phyloP scores from a whole-genome alignment of 495 filamentous ascomycete genomes.

The Clohesyomyces aquaticus region DNA sequence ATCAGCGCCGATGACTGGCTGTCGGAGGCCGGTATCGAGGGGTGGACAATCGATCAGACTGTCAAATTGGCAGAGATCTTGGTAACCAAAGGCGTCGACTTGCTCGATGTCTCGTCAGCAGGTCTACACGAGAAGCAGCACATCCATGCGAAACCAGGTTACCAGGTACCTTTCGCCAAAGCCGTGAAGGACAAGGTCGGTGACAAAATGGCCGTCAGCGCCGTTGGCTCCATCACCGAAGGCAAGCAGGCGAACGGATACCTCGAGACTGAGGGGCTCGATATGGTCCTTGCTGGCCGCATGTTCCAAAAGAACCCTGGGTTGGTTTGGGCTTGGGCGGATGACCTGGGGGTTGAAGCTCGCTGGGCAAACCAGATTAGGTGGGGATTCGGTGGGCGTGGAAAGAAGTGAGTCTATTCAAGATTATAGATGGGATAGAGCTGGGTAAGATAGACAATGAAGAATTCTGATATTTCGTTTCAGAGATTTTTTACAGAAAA shows the following conservation, averaged over 20 bases:
- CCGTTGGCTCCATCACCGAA: constrained; percentile 72
- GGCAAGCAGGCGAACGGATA: constrained; percentile 47
- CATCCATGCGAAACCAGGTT: constrained; percentile 57
- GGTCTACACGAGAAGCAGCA: constrained; percentile 66
- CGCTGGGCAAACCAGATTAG: constrained; percentile 69
- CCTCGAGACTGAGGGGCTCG: constrained; percentile 58
- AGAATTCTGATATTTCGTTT: not conserved
- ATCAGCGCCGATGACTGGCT: constrained; percentile 77
- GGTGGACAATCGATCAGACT: constrained; percentile 68
- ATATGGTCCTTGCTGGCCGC: constrained; percentile 64
- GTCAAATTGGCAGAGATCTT: constrained; percentile 66
- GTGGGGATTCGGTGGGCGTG: constrained; percentile 57
- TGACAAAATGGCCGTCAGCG: constrained; percentile 63
- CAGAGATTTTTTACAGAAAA: not conserved
- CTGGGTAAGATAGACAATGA: not conserved
- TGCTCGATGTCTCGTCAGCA: constrained; percentile 74
- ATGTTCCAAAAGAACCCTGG: constrained; percentile 72
- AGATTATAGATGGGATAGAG: not conserved
- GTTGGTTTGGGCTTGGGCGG: constrained; percentile 69
- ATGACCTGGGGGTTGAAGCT: constrained; percentile 66
- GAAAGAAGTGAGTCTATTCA: constrained; percentile 34
- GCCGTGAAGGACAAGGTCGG: constrained; percentile 58
- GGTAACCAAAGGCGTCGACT: constrained; percentile 68
- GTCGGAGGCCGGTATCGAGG: constrained; percentile 57
- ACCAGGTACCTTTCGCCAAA: constrained; percentile 67